Evolutionary conservation across 495 filamentous ascomycete species (phyloP).

Genomic region (Chaetomium cochliodes): DNA sequence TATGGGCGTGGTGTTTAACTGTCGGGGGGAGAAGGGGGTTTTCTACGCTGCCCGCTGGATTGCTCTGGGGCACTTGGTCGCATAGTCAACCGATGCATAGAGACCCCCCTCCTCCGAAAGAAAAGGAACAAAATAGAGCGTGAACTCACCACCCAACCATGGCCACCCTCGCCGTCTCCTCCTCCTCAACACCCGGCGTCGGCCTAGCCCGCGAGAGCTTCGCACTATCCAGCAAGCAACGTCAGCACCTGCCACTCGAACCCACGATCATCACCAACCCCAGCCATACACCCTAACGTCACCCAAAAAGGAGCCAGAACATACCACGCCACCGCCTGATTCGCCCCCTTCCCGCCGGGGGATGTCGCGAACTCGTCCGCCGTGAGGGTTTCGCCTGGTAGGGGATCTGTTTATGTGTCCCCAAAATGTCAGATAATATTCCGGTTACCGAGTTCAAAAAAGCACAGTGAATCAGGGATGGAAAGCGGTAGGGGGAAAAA

Average conservation of each 20-base stretch:
- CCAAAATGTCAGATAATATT: no score
- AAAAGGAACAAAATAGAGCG: background rate
- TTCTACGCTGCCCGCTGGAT: no score
- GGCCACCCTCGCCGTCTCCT: slow-evolving; percentile 56
- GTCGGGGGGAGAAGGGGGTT: background rate
- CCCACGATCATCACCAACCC: background rate
- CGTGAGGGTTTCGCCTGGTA: slow-evolving; percentile 83
- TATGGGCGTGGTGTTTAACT: no score
- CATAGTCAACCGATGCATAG: no score
- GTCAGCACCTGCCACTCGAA: background rate
- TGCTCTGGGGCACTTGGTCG: no score
- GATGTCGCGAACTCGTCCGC: slow-evolving; percentile 73
- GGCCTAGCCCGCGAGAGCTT: slow-evolving; percentile 22
- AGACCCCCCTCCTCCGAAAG: no score
- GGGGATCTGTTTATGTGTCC: slow-evolving; percentile 64
- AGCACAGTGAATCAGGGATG: background rate
- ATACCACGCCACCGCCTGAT: slow-evolving; percentile 83
- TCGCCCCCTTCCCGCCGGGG: slow-evolving; percentile 90
- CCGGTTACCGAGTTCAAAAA: background rate
- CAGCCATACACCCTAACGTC: background rate
- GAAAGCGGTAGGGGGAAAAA: no score
- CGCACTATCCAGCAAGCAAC: background rate
- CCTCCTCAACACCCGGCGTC: slow-evolving; percentile 21
- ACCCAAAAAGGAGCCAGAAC: background rate
- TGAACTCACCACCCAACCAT: slow-evolving; percentile 62